Conservation (phyloP, 805 yeast species). For the Metahyphopichia silvanorum region DNA sequence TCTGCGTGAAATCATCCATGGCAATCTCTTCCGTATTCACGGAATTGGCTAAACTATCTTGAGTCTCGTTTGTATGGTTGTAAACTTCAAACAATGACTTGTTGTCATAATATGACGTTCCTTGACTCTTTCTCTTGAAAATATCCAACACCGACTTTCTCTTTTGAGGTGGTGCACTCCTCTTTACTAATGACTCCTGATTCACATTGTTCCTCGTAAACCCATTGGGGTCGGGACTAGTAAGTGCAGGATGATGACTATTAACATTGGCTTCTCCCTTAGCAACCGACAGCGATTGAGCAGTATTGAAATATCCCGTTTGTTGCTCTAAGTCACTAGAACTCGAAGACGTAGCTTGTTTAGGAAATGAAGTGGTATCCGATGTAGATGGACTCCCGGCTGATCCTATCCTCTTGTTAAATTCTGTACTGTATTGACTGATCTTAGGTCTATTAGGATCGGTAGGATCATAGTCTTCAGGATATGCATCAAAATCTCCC, state of each 20-base stretch:
- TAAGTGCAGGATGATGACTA: conserved; percentile 3
- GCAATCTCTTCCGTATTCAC: conserved; percentile 51
- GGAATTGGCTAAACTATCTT: conserved; percentile 28
- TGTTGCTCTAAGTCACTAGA: conserved; percentile 3
- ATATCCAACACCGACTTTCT: conserved; percentile 29
- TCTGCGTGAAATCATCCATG: conserved; percentile 37
- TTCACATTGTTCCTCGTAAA: not conserved
- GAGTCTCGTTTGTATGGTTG: conserved; percentile 22
- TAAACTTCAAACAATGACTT: conserved; percentile 31
- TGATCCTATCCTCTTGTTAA: conserved; percentile 6
- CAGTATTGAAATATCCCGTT: conserved; percentile 2
- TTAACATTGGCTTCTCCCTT: not conserved
- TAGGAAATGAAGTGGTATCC: conserved; percentile 1
- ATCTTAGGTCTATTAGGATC: conserved; percentile 63
- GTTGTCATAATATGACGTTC: conserved; percentile 22
- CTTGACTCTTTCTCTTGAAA: conserved; percentile 34
- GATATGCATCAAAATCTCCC: conserved; percentile 69
- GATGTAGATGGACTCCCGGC: conserved; percentile 2
- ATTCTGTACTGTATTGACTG: conserved; percentile 34
- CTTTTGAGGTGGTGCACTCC: conserved; percentile 5
- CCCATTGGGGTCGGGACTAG: conserved; percentile 14
- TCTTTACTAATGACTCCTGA: conserved; percentile 4
- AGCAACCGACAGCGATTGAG: not conserved
- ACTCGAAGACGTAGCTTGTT: not conserved
- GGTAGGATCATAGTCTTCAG: conserved; percentile 72